Evolutionary conservation across 1,284 basidiomycete genomes (phyloP).

Genomic region (Takashimella koratensis): DNA sequence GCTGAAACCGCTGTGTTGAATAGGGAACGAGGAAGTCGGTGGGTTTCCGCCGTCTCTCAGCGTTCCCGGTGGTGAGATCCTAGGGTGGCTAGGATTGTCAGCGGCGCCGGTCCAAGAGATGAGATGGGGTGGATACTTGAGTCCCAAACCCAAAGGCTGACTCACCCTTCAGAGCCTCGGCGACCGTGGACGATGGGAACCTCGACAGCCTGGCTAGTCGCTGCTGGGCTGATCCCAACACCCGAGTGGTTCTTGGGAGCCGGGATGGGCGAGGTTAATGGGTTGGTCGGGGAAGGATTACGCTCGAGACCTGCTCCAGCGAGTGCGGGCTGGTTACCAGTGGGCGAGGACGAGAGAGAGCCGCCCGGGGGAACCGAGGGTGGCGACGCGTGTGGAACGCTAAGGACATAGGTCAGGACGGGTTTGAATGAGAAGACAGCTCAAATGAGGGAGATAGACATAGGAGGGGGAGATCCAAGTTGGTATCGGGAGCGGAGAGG

Average conservation of each 20-base stretch:
- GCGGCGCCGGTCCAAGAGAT: too few relatives aligned
- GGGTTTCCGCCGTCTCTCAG: slow-evolving; percentile 29
- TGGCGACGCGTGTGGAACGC: slow-evolving; percentile 47
- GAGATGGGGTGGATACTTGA: neutral
- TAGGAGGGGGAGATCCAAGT: too few relatives aligned
- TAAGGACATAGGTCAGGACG: slow-evolving; percentile 12
- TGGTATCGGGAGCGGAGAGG: neutral
- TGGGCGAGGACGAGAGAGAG: slow-evolving; percentile 43
- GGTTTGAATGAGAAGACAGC: neutral
- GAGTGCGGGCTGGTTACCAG: slow-evolving; percentile 8
- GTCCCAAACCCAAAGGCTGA: neutral
- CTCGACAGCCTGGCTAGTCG: slow-evolving; percentile 35
- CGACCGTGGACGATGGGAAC: slow-evolving; percentile 31
- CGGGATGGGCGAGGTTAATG: slow-evolving; percentile 10
- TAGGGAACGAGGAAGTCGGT: slow-evolving; percentile 38
- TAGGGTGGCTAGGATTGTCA: slow-evolving; percentile 24
- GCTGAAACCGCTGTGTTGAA: slow-evolving; percentile 37
- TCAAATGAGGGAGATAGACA: too few relatives aligned
- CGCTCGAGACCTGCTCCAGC: neutral
- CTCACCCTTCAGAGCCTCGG: slow-evolving; percentile 41
- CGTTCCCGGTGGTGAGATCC: slow-evolving; percentile 40
- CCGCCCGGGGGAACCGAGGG: slow-evolving; percentile 28
- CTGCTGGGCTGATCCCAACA: slow-evolving; percentile 41
- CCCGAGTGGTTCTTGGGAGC: slow-evolving; percentile 17
- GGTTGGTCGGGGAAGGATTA: slow-evolving; percentile 1